Percentiles rank a stretch among this genome's conserved stretches.
These are phyloP conservation scores for Neurospora pannonica DNA, from an alignment of 495 filamentous ascomycete genomes.

Conservation along the genomic window DNA sequence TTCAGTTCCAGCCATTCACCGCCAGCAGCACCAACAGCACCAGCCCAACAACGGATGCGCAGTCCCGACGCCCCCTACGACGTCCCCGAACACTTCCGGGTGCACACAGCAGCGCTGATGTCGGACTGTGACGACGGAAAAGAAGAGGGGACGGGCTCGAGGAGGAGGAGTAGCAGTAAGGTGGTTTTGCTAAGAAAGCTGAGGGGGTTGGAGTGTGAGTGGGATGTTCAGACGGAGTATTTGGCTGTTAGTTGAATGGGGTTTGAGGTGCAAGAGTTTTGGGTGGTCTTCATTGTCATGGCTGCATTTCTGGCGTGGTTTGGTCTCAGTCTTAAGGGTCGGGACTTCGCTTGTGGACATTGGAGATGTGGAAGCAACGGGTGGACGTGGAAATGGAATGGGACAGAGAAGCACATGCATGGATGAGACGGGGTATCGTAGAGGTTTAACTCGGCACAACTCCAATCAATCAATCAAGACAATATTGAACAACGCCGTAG, in stretches of 20 bases:
- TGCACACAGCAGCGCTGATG: constrained; percentile 18
- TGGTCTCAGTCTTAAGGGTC: background rate
- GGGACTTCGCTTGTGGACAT: background rate
- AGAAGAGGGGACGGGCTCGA: constrained; percentile 6
- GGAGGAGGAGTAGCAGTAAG: constrained; percentile 21
- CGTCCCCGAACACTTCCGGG: constrained; percentile 20
- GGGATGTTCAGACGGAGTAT: constrained; percentile 22
- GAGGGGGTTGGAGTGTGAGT: constrained; percentile 13
- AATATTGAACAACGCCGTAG: background rate
- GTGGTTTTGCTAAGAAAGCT: constrained; percentile 24
- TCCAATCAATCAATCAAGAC: background rate
- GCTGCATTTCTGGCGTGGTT: background rate
- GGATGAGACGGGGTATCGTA: background rate
- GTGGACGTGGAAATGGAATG: background rate
- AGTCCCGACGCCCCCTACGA: constrained; percentile 22
- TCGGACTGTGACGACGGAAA: background rate
- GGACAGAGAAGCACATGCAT: background rate
- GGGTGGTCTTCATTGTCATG: background rate
- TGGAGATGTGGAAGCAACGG: background rate
- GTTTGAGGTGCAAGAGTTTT: background rate
- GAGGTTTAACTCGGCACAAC: background rate
- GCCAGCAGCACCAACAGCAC: background rate
- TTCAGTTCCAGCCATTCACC: background rate
- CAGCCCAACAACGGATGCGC: constrained; percentile 4
- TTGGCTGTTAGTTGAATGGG: constrained; percentile 10